Conservation (phyloP, 345 rosid genomes). For the Boechera stricta region DNA sequence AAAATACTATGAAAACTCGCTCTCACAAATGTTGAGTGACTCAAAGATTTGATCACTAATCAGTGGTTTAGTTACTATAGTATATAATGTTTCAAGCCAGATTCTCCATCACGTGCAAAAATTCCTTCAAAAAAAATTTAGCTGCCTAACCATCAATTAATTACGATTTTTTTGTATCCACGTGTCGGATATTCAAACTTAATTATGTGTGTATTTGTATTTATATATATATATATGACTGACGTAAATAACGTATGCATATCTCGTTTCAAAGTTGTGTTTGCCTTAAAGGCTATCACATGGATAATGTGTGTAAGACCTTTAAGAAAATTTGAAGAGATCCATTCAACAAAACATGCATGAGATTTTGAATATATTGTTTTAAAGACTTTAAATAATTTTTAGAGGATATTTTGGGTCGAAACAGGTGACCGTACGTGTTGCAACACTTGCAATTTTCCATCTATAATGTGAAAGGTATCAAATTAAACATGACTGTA, state of each 20-base stretch:
- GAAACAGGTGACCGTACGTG: background rate
- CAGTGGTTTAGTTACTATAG: conserved; percentile 8
- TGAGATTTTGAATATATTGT: background rate
- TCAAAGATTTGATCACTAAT: background rate
- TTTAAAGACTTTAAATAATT: background rate
- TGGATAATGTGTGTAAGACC: conserved; percentile 28
- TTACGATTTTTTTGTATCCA: background rate
- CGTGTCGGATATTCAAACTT: conserved; percentile 22
- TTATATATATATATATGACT: background rate
- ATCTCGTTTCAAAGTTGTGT: conserved; percentile 21
- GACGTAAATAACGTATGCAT: conserved; percentile 10
- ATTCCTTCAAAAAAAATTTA: conserved; percentile 13
- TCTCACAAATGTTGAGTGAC: background rate
- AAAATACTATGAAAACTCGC: conserved; percentile 27
- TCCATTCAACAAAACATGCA: conserved; percentile 17
- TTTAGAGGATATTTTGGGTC: background rate
- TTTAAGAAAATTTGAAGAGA: conserved; percentile 4
- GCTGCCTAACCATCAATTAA: conserved; percentile 7
- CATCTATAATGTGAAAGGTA: conserved; percentile 14
- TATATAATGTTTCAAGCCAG: conserved; percentile 9
- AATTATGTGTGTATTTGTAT: background rate
- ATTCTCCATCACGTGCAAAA: conserved; percentile 37
- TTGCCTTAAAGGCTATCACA: conserved; percentile 31
- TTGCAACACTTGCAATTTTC: conserved; percentile 4
- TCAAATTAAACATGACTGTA: background rate